phyloP scores from a whole-genome alignment of 2,329 filamentous ascomycete species.

The Bipolaris oryzae region DNA sequence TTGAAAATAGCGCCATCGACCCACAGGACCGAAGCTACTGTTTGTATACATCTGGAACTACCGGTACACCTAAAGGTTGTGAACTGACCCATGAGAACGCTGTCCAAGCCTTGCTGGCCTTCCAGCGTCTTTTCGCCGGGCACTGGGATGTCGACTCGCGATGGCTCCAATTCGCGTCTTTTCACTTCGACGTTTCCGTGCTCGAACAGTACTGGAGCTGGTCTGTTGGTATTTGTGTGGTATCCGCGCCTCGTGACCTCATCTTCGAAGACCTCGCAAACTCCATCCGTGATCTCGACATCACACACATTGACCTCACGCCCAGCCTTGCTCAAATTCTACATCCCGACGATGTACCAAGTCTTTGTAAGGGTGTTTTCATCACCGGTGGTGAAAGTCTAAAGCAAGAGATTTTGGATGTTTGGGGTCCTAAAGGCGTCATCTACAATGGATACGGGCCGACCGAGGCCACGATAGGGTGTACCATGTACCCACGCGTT shows the following conservation, averaged over 20 bases:
- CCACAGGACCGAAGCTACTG: conserved; percentile 75
- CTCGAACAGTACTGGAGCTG: conserved; percentile 96
- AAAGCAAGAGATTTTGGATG: conserved; percentile 85
- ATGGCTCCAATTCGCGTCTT: conserved; percentile 92
- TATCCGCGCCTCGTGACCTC: conserved; percentile 80
- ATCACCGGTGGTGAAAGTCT: conserved; percentile 91
- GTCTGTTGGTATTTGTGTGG: conserved; percentile 85
- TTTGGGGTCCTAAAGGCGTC: conserved; percentile 78
- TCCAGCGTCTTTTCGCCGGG: conserved; percentile 75
- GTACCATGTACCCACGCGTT: conserved; percentile 86
- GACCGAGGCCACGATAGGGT: conserved; percentile 90
- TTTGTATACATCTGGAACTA: conserved; percentile 86
- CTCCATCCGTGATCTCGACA: conserved; percentile 71
- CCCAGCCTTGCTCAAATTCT: conserved; percentile 82
- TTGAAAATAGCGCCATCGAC: conserved; percentile 30
- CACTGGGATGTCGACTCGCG: conserved; percentile 76
- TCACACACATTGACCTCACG: conserved; percentile 91
- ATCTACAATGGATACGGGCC: conserved; percentile 93
- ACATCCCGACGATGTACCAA: conserved; percentile 80
- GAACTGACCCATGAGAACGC: conserved; percentile 87
- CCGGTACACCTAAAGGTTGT: conserved; percentile 85
- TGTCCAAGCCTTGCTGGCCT: conserved; percentile 87
- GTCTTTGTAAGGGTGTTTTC: conserved; percentile 80
- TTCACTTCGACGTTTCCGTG: conserved; percentile 93
- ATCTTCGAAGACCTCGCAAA: conserved; percentile 82